Conservation (phyloP, 106 monocot genomes). For the Amphibolis antarctica region DNA sequence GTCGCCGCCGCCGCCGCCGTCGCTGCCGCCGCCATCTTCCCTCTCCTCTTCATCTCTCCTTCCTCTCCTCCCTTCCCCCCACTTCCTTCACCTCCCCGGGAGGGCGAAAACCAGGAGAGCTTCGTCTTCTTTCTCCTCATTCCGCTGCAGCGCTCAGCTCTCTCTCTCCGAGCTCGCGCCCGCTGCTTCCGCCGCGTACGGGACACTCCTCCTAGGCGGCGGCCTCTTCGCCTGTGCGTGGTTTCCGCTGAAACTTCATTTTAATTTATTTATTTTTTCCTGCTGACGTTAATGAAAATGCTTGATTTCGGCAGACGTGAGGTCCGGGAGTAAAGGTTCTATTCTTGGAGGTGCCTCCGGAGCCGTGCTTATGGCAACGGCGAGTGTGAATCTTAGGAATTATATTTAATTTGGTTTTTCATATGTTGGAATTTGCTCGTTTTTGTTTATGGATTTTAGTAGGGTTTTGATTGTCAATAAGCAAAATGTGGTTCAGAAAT, state of each 20-base stretch:
- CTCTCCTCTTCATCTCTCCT: neutral
- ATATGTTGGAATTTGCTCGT: neutral
- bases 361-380: constrained; percentile 48
- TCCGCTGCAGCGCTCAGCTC: constrained; percentile 10
- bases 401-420: neutral
- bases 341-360: constrained; percentile 60
- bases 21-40: neutral
- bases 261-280: neutral
- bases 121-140: neutral
- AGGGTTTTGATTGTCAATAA: too few relatives aligned
- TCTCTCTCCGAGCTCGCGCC: constrained; percentile 46
- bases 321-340: constrained; percentile 76
- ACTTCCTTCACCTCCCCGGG: too few relatives aligned
- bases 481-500: too few relatives aligned
- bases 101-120: too few relatives aligned
- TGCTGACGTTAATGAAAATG: neutral
- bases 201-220: constrained; percentile 70
- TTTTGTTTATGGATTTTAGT: neutral
- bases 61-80: neutral
- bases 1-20: too few relatives aligned
- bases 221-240: constrained; percentile 67
- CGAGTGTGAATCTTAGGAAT: constrained; percentile 19
- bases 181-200: constrained; percentile 47
- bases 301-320: constrained; percentile 34
- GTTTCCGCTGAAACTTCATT: neutral